These are phyloP conservation scores for Suillus spraguei DNA, from an alignment of 768 basidiomycete species.

Conservation along the genomic window DNA sequence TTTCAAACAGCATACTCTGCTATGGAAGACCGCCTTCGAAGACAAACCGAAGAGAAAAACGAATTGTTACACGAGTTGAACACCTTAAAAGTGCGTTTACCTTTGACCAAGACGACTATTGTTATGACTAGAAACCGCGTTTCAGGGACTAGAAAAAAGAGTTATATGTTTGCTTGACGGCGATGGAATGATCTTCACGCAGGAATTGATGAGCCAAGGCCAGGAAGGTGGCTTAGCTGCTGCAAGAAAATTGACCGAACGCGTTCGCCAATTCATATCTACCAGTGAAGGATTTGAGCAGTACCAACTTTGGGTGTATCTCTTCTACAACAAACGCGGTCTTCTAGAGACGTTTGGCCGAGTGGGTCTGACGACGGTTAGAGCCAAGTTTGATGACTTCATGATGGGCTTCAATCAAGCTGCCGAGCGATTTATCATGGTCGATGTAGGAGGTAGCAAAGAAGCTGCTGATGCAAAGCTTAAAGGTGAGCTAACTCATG, in stretches of 20 bases:
- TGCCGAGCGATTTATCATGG: constrained; percentile 63
- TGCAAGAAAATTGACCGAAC: constrained; percentile 47
- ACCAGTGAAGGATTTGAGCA: constrained; percentile 26
- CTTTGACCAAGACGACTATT: not conserved
- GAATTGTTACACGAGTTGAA: constrained; percentile 29
- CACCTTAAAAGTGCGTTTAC: constrained; percentile 26
- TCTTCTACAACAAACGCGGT: constrained; percentile 67
- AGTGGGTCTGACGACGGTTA: constrained; percentile 35
- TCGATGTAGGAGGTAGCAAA: constrained; percentile 71
- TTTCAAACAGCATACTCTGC: constrained; percentile 31
- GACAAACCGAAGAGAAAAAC: constrained; percentile 16
- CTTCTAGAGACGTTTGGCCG: constrained; percentile 50
- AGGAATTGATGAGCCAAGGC: constrained; percentile 54
- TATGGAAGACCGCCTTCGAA: constrained; percentile 24
- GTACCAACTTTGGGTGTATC: constrained; percentile 59
- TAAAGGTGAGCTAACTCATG: constrained; percentile 49
- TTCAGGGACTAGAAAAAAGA: constrained; percentile 35
- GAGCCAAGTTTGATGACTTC: constrained; percentile 62
- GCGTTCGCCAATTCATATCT: constrained; percentile 27
- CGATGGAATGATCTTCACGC: constrained; percentile 60
- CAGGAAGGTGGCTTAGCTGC: constrained; percentile 59
- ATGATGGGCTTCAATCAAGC: constrained; percentile 72
- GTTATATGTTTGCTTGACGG: constrained; percentile 61
- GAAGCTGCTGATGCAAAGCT: constrained; percentile 79
- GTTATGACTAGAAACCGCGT: constrained; percentile 9